Percentiles rank a stretch among this genome's conserved stretches.
These are phyloP conservation scores for Hypoxylon sp. DNA, from an alignment of 2,329 filamentous ascomycete species.

Conservation along the genomic window DNA sequence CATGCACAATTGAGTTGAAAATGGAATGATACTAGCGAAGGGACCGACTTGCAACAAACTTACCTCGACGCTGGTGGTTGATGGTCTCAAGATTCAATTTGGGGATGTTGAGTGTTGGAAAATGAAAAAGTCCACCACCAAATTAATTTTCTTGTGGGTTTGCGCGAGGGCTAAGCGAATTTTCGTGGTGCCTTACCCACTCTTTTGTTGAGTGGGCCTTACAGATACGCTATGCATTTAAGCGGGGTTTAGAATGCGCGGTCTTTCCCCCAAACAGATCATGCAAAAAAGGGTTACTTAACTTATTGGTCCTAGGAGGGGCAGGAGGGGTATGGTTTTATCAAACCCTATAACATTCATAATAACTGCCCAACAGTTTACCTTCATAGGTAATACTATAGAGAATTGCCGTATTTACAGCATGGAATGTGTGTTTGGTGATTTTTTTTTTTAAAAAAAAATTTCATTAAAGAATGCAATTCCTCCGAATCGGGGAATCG, in stretches of 20 bases:
- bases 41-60: constrained; percentile 28
- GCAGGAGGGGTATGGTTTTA: no score
- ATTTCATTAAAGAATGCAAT: no score
- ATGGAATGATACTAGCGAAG: constrained; percentile 12
- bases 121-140: constrained; percentile 44
- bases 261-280: not conserved
- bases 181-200: constrained; percentile 27
- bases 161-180: constrained; percentile 51
- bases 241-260: not conserved
- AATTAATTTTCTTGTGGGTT: constrained; percentile 55
- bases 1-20: not conserved
- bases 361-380: no score
- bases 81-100: constrained; percentile 44
- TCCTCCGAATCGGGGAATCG: constrained; percentile 54
- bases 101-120: constrained; percentile 38
- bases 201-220: constrained; percentile 13
- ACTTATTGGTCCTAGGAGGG: no score
- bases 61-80: constrained; percentile 52
- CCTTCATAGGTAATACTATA: no score
- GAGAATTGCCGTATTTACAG: no score
- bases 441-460: not conserved
- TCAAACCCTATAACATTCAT: no score
- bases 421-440: no score
- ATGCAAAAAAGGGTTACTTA: not conserved
- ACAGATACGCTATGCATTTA: constrained; percentile 29